A percentile compares a stretch with the other conserved stretches of the same genome.
Evolutionary conservation across 1,139 yeast species (phyloP).

Genomic region (Entelexis paramagnoliae): DNA sequence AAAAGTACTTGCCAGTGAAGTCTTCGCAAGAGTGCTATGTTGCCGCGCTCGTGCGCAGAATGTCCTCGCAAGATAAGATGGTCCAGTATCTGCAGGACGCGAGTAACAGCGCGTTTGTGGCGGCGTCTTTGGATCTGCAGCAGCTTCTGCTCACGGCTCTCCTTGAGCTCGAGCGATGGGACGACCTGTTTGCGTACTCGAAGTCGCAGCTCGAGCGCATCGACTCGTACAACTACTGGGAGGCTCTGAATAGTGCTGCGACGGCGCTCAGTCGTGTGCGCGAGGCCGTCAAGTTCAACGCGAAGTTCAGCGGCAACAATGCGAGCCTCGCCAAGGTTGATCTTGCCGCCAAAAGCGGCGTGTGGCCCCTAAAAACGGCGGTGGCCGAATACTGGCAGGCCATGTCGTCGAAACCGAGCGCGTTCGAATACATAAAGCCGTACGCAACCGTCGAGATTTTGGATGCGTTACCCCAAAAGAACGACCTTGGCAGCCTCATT

Average conservation of each 20-base stretch:
- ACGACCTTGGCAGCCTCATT: conserved; percentile 37
- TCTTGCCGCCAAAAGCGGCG: conserved; percentile 28
- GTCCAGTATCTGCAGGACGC: conserved; percentile 23
- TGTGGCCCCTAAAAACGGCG: conserved; percentile 27
- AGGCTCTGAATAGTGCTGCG: conserved; percentile 38
- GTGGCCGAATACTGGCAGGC: conserved; percentile 37
- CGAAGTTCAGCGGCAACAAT: conserved; percentile 37
- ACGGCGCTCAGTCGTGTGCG: conserved; percentile 31
- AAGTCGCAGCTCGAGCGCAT: conserved; percentile 23
- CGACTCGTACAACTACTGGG: conserved; percentile 34
- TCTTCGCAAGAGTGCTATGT: conserved; percentile 54
- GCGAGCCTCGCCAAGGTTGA: conserved; percentile 47
- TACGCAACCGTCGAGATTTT: conserved; percentile 27
- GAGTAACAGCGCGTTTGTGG: background rate
- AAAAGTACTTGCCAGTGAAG: conserved; percentile 37
- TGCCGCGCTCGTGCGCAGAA: conserved; percentile 39
- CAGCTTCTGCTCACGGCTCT: conserved; percentile 43
- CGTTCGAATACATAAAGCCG: conserved; percentile 46
- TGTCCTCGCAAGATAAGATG: conserved; percentile 32
- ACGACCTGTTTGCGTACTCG: conserved; percentile 27
- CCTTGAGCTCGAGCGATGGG: conserved; percentile 45
- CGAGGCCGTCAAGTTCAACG: conserved; percentile 26
- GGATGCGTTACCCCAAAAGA: conserved; percentile 18
- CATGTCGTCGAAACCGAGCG: conserved; percentile 47
- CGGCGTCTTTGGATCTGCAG: conserved; percentile 44